Evolutionary conservation across 129 eudicot species (phyloP), one percentile per base, ranked within the genome.

Genomic region (Rutidosis leptorrhynchoides): DNA sequence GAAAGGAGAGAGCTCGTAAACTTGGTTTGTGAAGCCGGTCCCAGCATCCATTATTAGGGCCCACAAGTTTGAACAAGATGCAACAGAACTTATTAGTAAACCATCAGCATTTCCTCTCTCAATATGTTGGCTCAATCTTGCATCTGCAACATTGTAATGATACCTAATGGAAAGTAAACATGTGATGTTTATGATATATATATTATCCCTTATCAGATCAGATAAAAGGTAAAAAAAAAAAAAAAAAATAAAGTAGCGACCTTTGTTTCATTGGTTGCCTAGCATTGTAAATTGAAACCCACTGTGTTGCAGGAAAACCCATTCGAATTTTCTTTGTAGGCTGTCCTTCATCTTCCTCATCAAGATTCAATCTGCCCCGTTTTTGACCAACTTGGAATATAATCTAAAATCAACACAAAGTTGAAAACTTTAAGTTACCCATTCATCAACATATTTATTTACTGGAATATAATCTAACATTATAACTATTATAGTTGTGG

Each of bases 31-130:
- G 57, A 88, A 88, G 61, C 85, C 87, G 27, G 96, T 88, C 33
- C 96, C 92, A 70, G 96, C 96, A 80, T 88, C 96, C 96, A 88
- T 88, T 46, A 88, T 85, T 17, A 88, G 68, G 58, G 96, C 96
- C 96, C 96, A 88, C 20, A 88, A 69, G 60, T 83, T 88, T 27
- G 96, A 72, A 76, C 87, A 85, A 51, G 96, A 88, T 54, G 96
- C 74, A 42, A 88, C 96, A 53, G 80, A 78, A 37, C 92, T 85
- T 42, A 88, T 88, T 45, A 80, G 86, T 24, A 88, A 74, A 37
- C 92, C 92, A 76, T 88, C 96, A 12, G 77, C 87, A 68, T 72
- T 78, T 55, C 96, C 96, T 69, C 83, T 85, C 19, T 85, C 92
- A 32, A 88, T 89, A 65, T 88, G 96, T 49, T 88, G 96, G 16